Percentiles rank a stretch among this genome's conserved stretches.
Evolutionary conservation across 192 early-diverging fungal genomes (phyloP).

Genomic region (Helicostylum pulchrum): DNA sequence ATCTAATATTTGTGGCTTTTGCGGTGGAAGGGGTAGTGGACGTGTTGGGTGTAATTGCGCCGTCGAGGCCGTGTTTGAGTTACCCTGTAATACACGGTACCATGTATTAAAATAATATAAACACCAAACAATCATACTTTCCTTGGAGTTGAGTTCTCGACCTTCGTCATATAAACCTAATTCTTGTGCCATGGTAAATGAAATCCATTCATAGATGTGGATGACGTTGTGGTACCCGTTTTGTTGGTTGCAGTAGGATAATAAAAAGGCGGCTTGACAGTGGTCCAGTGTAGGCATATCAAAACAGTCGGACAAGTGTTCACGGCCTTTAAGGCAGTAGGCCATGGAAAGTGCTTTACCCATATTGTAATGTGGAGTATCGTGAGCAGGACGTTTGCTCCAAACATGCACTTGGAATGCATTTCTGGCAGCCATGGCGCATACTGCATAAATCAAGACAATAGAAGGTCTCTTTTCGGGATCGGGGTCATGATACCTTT

Average conservation of each 20-base stretch:
- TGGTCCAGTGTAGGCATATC: slow-evolving; percentile 35
- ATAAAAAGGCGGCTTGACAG: slow-evolving; percentile 31
- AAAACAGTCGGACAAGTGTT: slow-evolving; percentile 35
- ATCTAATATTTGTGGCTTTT: slow-evolving; percentile 6
- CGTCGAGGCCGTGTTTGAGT: background rate
- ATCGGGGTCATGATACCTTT: slow-evolving; percentile 25
- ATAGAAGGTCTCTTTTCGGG: slow-evolving; percentile 20
- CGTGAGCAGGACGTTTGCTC: slow-evolving; percentile 24
- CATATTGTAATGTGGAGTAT: slow-evolving; percentile 37
- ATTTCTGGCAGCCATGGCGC: slow-evolving; percentile 39
- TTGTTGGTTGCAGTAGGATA: slow-evolving; percentile 38
- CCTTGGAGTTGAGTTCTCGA: slow-evolving; percentile 19
- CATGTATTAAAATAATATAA: slow-evolving; percentile 40
- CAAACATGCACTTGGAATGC: slow-evolving; percentile 41
- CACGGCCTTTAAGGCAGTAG: slow-evolving; percentile 32
- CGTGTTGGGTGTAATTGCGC: slow-evolving; percentile 18
- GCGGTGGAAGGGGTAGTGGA: slow-evolving; percentile 8
- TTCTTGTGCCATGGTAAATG: slow-evolving; percentile 39
- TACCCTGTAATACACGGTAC: slow-evolving; percentile 37
- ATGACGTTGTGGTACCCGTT: slow-evolving; percentile 33
- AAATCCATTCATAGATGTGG: slow-evolving; percentile 40
- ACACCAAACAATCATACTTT: slow-evolving; percentile 36
- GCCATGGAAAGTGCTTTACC: slow-evolving; percentile 37
- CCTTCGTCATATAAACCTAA: slow-evolving; percentile 31
- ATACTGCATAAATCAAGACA: slow-evolving; percentile 32